Conservation (phyloP, 768 basidiomycete species). For the Pisolithus microcarpus region DNA sequence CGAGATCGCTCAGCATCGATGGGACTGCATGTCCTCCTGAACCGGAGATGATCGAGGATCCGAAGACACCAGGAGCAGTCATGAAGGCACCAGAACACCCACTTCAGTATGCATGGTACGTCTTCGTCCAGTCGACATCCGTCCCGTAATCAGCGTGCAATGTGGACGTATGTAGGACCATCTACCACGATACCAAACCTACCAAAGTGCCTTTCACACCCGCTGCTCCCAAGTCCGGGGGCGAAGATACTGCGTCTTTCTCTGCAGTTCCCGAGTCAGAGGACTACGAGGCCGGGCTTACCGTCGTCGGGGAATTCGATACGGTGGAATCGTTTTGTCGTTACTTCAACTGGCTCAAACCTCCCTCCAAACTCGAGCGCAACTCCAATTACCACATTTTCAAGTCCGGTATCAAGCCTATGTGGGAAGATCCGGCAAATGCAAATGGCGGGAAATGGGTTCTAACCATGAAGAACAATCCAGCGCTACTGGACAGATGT, state of each 20-base stretch:
- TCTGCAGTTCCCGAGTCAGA: constrained; percentile 51
- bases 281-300: constrained; percentile 81
- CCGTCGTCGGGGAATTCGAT: constrained; percentile 81
- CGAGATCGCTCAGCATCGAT: constrained; percentile 51
- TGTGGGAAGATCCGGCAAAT: constrained; percentile 96
- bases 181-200: constrained; percentile 81
- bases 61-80: constrained; percentile 71
- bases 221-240: constrained; percentile 22
- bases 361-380: constrained; percentile 79
- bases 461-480: constrained; percentile 83
- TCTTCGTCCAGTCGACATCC: constrained; percentile 1
- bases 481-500: constrained; percentile 71
- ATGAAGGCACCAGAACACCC: constrained; percentile 73
- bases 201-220: constrained; percentile 57
- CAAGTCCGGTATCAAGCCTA: constrained; percentile 89
- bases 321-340: constrained; percentile 89
- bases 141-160: neutral
- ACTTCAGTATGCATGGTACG: constrained; percentile 73
- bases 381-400: constrained; percentile 95
- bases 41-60: constrained; percentile 73
- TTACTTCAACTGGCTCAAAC: constrained; percentile 92
- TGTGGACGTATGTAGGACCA: constrained; percentile 49
- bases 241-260: constrained; percentile 26
- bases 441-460: constrained; percentile 94
- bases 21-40: constrained; percentile 67